These are phyloP conservation scores for Nicotiana rustica DNA, from an alignment of 305 asterid genomes.

Conservation along the genomic window DNA sequence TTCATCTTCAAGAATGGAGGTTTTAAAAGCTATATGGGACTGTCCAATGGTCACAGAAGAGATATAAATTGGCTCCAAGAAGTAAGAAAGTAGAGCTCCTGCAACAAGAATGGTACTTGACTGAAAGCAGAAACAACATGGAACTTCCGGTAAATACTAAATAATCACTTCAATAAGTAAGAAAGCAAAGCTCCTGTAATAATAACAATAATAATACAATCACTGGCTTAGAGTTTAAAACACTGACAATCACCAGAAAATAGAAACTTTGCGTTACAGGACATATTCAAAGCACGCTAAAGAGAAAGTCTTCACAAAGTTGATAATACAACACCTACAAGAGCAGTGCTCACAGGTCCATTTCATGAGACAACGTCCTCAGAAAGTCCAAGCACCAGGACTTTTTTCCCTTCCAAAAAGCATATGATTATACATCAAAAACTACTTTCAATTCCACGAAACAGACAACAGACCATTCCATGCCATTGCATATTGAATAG, in stretches of 20 bases:
- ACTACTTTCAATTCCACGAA: conserved; percentile 9
- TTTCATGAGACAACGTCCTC: neutral
- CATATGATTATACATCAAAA: neutral
- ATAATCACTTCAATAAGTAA: neutral
- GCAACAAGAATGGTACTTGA: conserved; percentile 38
- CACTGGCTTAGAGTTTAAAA: neutral
- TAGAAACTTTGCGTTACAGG: too few species aligned
- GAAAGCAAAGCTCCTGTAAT: neutral
- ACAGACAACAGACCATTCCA: conserved; percentile 15
- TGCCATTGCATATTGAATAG: neutral
- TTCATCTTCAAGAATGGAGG: conserved; percentile 42
- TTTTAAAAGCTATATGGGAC: conserved; percentile 51
- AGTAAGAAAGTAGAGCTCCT: conserved; percentile 88
- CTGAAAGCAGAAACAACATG: conserved; percentile 7
- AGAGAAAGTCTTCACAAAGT: conserved; percentile 14
- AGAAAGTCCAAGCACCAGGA: neutral
- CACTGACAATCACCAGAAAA: neutral
- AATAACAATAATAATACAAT: neutral
- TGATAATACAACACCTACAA: neutral
- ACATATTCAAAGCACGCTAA: neutral
- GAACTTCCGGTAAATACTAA: neutral
- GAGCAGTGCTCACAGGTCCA: conserved; percentile 1
- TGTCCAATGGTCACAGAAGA: conserved; percentile 75
- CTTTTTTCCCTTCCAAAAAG: neutral
- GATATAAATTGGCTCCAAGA: conserved; percentile 80